phyloP scores from a whole-genome alignment of 768 basidiomycete genomes.

The Termitomyces sp. region DNA sequence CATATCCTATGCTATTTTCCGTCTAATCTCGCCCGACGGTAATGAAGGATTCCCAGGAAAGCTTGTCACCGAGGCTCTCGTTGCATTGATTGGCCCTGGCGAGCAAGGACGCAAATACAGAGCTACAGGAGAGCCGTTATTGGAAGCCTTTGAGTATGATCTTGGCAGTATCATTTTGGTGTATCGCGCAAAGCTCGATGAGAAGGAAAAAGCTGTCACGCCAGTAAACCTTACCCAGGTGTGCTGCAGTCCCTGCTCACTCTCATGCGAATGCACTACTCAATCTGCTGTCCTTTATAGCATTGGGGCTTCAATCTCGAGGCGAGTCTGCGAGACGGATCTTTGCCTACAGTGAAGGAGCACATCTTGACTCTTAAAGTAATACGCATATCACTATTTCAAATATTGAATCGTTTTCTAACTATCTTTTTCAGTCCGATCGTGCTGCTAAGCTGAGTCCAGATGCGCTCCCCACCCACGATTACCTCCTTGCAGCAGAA shows the following conservation, averaged over 20 bases:
- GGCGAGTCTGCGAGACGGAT: constrained; percentile 49
- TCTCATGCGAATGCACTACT: neutral
- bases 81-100: constrained; percentile 39
- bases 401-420: neutral
- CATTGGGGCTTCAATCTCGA: constrained; percentile 85
- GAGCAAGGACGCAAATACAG: constrained; percentile 23
- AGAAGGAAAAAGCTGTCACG: constrained; percentile 43
- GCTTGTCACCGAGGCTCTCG: constrained; percentile 51
- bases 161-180: constrained; percentile 64
- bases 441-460: constrained; percentile 47
- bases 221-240: constrained; percentile 78
- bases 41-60: constrained; percentile 70
- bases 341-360: constrained; percentile 41
- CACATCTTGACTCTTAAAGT: constrained; percentile 40
- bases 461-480: constrained; percentile 46
- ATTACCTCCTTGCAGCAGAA: constrained; percentile 38
- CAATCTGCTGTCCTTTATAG: constrained; percentile 24
- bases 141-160: constrained; percentile 31
- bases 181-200: constrained; percentile 65
- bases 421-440: constrained; percentile 34
- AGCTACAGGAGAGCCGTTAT: constrained; percentile 12
- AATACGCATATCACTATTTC: neutral
- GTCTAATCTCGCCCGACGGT: constrained; percentile 51
- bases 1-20: constrained; percentile 45
- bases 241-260: constrained; percentile 9